Evolutionary conservation across 805 yeast species (phyloP).

Genomic region (Candida wancherniae): DNA sequence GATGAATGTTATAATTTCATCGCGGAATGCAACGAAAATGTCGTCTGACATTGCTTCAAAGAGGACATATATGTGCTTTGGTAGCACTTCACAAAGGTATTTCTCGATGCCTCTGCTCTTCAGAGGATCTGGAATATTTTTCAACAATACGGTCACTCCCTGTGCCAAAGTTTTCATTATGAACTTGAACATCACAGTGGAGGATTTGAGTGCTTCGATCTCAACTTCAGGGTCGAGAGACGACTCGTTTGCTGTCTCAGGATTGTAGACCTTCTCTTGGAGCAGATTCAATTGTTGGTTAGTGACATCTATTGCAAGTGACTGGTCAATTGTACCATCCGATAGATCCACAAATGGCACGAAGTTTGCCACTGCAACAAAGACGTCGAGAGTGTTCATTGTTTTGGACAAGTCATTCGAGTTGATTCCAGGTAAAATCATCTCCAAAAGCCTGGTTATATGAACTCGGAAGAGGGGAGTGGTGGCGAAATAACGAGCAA

Average conservation of each 20-base stretch:
- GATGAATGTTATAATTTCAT: slow-evolving; percentile 52
- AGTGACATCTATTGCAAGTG: slow-evolving; percentile 50
- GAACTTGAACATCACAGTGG: slow-evolving; percentile 65
- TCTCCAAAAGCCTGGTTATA: slow-evolving; percentile 63
- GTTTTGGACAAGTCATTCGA: slow-evolving; percentile 80
- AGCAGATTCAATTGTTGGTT: slow-evolving; percentile 58
- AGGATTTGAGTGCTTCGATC: slow-evolving; percentile 58
- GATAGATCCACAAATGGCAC: slow-evolving; percentile 67
- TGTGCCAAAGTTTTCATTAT: slow-evolving; percentile 54
- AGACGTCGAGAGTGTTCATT: slow-evolving; percentile 57
- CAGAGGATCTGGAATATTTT: slow-evolving; percentile 59
- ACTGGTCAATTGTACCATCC: slow-evolving; percentile 36
- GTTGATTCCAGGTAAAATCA: slow-evolving; percentile 78
- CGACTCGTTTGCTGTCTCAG: slow-evolving; percentile 20
- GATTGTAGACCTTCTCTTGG: slow-evolving; percentile 35
- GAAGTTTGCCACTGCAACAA: slow-evolving; percentile 65
- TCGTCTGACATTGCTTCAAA: slow-evolving; percentile 60
- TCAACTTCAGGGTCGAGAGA: slow-evolving; percentile 43
- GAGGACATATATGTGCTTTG: slow-evolving; percentile 31
- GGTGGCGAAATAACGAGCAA: slow-evolving; percentile 62
- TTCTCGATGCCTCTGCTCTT: slow-evolving; percentile 48
- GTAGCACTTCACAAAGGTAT: slow-evolving; percentile 35
- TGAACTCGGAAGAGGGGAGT: slow-evolving; percentile 70
- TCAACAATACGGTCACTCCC: slow-evolving; percentile 59
- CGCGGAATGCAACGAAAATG: slow-evolving; percentile 42